These are phyloP conservation scores for Carpinus viminea DNA, from an alignment of 306 rosid genomes.

Conservation along the genomic window DNA sequence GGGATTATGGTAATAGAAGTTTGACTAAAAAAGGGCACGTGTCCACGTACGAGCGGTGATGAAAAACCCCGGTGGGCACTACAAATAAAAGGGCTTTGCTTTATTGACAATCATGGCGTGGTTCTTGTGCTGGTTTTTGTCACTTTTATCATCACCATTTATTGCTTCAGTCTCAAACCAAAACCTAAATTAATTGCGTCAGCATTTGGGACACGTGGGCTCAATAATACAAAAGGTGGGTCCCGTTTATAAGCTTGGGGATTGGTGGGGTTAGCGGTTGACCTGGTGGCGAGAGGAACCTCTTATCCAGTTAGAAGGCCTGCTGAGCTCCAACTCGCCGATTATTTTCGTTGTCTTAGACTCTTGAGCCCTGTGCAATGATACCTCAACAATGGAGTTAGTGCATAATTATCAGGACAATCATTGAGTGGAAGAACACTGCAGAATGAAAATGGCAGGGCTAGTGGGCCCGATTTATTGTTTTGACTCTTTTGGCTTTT, in stretches of 20 bases:
- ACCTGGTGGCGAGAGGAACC: slow-evolving; percentile 7
- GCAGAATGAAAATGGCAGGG: not conserved
- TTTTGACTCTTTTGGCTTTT: not conserved
- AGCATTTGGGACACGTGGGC: slow-evolving; percentile 59
- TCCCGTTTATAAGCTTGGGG: slow-evolving; percentile 3
- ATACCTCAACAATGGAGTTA: slow-evolving; percentile 2
- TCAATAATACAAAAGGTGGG: slow-evolving; percentile 44
- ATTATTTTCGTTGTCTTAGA: not conserved
- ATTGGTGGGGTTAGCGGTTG: slow-evolving; percentile 16
- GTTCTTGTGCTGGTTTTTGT: slow-evolving; percentile 43
- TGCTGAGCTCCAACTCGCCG: not conserved
- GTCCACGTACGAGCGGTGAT: slow-evolving; percentile 31
- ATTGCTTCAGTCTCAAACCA: slow-evolving; percentile 30
- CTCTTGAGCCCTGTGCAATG: slow-evolving; percentile 4
- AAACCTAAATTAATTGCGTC: slow-evolving; percentile 41
- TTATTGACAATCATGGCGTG: slow-evolving; percentile 56
- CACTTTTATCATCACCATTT: slow-evolving; percentile 15
- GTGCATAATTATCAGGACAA: not conserved
- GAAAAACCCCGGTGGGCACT: slow-evolving; percentile 34
- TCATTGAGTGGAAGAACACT: not conserved
- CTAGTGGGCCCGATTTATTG: not conserved
- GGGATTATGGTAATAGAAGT: slow-evolving; percentile 35
- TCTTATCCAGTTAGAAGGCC: slow-evolving; percentile 25
- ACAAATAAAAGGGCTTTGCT: slow-evolving; percentile 17
- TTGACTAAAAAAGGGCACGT: slow-evolving; percentile 51